phyloP scores from a whole-genome alignment of 495 filamentous ascomycete species.

The Cercophora scortea region DNA sequence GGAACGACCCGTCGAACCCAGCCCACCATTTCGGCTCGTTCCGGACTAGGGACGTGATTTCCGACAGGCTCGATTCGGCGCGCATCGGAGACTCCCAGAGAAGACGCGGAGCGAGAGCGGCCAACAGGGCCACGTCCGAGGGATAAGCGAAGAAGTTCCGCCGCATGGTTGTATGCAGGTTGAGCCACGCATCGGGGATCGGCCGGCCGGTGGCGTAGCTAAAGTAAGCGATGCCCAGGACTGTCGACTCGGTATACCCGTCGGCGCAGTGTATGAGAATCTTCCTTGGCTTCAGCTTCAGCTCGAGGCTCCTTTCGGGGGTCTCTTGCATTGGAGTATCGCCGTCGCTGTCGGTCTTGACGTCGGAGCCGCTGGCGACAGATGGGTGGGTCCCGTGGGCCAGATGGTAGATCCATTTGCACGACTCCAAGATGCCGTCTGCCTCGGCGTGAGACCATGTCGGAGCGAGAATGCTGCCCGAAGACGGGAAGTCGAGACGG shows the following conservation, averaged over 20 bases:
- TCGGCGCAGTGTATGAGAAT: constrained; percentile 90
- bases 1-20: constrained; percentile 82
- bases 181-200: constrained; percentile 76
- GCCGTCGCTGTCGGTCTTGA: constrained; percentile 42
- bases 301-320: constrained; percentile 12
- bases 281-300: constrained; percentile 41
- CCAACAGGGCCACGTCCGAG: constrained; percentile 74
- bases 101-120: constrained; percentile 65
- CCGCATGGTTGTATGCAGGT: constrained; percentile 67
- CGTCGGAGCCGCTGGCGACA: constrained; percentile 22
- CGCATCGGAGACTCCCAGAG: constrained; percentile 41
- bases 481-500: constrained; percentile 82
- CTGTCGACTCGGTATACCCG: constrained; percentile 89
- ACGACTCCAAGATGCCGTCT: constrained; percentile 74
- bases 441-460: constrained; percentile 71
- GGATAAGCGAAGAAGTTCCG: constrained; percentile 97
- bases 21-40: constrained; percentile 70
- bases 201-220: constrained; percentile 82
- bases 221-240: constrained; percentile 81
- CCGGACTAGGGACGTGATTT: constrained; percentile 35
- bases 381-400: constrained; percentile 49
- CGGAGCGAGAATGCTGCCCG: constrained; percentile 77
- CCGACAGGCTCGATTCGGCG: constrained; percentile 25
- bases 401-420: constrained; percentile 82
- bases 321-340: constrained; percentile 22